Evolutionary conservation across 805 yeast species (phyloP).

Genomic region (Cyberlindnera japonica): DNA sequence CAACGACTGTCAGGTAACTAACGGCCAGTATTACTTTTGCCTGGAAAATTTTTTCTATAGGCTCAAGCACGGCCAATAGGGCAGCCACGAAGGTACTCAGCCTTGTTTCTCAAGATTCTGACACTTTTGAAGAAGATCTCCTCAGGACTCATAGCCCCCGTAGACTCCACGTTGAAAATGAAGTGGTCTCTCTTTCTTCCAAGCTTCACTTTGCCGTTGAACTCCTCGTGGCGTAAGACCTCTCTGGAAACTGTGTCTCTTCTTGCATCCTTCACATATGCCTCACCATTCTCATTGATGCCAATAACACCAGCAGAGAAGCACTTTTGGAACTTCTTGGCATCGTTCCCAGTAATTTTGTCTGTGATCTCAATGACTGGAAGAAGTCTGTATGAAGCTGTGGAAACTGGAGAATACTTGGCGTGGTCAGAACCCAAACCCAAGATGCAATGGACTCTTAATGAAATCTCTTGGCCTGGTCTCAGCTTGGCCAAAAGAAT

Average conservation of each 20-base stretch:
- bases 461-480: conserved; percentile 94
- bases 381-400: conserved; percentile 91
- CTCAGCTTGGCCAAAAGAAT: conserved; percentile 87
- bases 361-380: conserved; percentile 77
- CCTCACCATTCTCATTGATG: conserved; percentile 61
- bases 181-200: conserved; percentile 93
- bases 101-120: conserved; percentile 80
- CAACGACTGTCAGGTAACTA: too few relatives aligned
- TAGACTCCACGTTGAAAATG: conserved; percentile 88
- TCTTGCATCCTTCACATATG: conserved; percentile 84
- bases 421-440: conserved; percentile 97
- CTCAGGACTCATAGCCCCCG: conserved; percentile 96
- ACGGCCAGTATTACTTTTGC: too few relatives aligned
- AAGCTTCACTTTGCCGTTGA: conserved; percentile 80
- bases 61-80: conserved; percentile 53
- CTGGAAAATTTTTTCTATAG: not conserved
- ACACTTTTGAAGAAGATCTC: conserved; percentile 92
- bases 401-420: conserved; percentile 94
- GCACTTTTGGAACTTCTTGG: conserved; percentile 77
- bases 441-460: conserved; percentile 84
- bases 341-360: conserved; percentile 75
- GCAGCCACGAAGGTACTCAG: conserved; percentile 71
- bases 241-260: conserved; percentile 96
- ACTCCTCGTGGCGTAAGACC: conserved; percentile 90
- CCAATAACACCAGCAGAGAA: conserved; percentile 93